A percentile compares a stretch with the other conserved stretches of the same genome.
Evolutionary conservation across 1,284 basidiomycete genomes (phyloP).

Genomic region (Boletus calvinii): DNA sequence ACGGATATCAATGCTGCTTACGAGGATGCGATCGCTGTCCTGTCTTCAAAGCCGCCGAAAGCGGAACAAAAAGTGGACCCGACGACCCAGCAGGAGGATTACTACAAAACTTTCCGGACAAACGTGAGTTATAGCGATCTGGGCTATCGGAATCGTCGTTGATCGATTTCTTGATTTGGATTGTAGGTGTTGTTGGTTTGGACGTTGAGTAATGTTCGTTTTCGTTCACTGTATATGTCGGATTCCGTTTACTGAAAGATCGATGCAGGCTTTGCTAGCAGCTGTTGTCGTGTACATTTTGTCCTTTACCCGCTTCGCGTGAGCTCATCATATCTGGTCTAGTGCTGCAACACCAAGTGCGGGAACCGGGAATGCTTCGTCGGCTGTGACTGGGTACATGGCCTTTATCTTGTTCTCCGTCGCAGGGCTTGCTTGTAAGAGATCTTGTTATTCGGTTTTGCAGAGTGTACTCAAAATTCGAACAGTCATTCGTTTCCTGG

Average conservation of each 20-base stretch:
- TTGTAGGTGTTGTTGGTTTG: slow-evolving; percentile 70
- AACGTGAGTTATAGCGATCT: slow-evolving; percentile 49
- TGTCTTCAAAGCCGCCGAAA: slow-evolving; percentile 75
- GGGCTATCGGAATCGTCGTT: background rate
- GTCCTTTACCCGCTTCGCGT: background rate
- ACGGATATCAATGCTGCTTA: slow-evolving; percentile 87
- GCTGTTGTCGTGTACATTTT: slow-evolving; percentile 64
- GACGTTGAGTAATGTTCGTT: slow-evolving; percentile 76
- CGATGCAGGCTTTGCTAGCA: slow-evolving; percentile 61
- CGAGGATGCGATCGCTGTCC: slow-evolving; percentile 78
- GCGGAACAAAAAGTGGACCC: slow-evolving; percentile 60
- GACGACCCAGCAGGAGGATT: slow-evolving; percentile 83
- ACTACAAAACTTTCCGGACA: slow-evolving; percentile 85
- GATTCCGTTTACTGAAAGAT: slow-evolving; percentile 14
- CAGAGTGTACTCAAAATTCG: background rate
- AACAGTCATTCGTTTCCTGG: slow-evolving; percentile 78
- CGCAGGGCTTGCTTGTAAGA: slow-evolving; percentile 80
- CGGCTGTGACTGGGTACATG: slow-evolving; percentile 75
- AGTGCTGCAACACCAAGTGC: slow-evolving; percentile 49
- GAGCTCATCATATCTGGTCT: slow-evolving; percentile 7
- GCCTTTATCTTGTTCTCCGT: slow-evolving; percentile 81
- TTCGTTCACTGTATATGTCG: slow-evolving; percentile 3
- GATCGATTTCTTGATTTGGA: slow-evolving; percentile 1
- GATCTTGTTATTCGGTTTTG: background rate
- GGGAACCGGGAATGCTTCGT: slow-evolving; percentile 38